A percentile compares a stretch with the other conserved stretches of the same genome.
These are phyloP conservation scores for Dioszegia hungarica DNA, from an alignment of 768 basidiomycete genomes.

Conservation along the genomic window DNA sequence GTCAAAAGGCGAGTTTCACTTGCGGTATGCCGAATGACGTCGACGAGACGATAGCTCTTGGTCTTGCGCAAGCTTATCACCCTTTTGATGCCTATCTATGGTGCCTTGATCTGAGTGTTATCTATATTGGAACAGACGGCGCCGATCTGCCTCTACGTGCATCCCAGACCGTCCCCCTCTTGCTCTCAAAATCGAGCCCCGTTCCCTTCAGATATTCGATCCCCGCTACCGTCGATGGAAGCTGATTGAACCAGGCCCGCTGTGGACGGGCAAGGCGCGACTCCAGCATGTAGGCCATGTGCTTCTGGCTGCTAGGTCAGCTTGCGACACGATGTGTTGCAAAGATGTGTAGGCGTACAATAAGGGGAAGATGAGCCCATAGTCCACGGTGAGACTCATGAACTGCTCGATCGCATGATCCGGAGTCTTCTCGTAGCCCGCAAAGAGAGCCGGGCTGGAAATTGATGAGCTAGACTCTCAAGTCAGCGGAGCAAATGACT, in stretches of 20 bases:
- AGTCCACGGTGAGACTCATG: conserved; percentile 45
- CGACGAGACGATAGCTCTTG: no score
- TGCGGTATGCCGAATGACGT: no score
- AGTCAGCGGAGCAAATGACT: conserved; percentile 5
- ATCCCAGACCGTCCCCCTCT: conserved; percentile 28
- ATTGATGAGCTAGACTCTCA: neutral
- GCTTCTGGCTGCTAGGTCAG: conserved; percentile 47
- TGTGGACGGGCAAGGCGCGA: conserved; percentile 43
- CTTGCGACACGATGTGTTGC: neutral
- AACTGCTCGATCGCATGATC: conserved; percentile 50
- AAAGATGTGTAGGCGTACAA: conserved; percentile 39
- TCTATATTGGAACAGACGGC: neutral
- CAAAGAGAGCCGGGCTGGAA: conserved; percentile 51
- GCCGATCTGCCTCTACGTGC: conserved; percentile 17
- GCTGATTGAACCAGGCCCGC: conserved; percentile 50
- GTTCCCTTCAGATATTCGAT: conserved; percentile 50
- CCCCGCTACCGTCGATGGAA: conserved; percentile 47
- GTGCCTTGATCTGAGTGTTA: neutral
- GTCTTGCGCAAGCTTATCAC: neutral
- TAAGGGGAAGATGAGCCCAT: conserved; percentile 51
- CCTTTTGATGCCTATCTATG: neutral
- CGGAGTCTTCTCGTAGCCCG: conserved; percentile 50
- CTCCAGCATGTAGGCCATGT: conserved; percentile 53
- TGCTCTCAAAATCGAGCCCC: conserved; percentile 26
- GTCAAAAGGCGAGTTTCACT: no score